Base-by-base conservation (phyloP, 1,284 basidiomycete genomes). In the Exobasidium rhododendri region DNA sequence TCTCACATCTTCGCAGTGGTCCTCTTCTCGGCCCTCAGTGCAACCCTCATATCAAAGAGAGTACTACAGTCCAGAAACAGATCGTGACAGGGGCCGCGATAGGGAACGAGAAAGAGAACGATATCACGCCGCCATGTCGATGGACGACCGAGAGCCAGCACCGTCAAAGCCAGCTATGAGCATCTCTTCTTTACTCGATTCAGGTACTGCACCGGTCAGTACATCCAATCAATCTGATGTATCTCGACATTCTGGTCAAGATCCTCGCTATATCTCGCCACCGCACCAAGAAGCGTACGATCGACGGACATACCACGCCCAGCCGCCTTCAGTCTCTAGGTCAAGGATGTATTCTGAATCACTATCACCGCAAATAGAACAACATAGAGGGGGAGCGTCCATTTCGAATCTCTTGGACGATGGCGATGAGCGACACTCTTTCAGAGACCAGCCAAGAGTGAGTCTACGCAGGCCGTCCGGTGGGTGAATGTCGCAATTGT, bases 1-100 rank as follows among this genome's bases (percentile, higher is more conserved):
- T 17, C 17, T 40, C 35, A 10, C 17, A 7, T 40, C 35, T 17
- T 40, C 35, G n/a, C 17, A 40, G 35, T 40, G 35, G 35, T 40
- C 35, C 7, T 10, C 35, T 40, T 50, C 47, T 50, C 47, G 47
- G 20, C 47, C 22, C 29, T 62, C 67, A 28, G 63, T 71, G 32
- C 69, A 71, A 51, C 69, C 69, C 10, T 71, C 69, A 1, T 71
- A 71, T 31, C 65, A 64, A 22, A 63, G 61, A 54, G 56, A 61
- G 30, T 63, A 63, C 29, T 46, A 14, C n/a, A 50, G 28, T 4
- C 56, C 56, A 14, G 56, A 58, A 22, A 13, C 35, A 40, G 35
- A 40, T 40, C 35, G 35, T 10, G 35, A 50, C 7, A 50, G 29
- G 17, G 47, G 29, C 7, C 7, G 47, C 7, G 22, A 26, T 7